Evolutionary conservation across 2,329 filamentous ascomycete genomes (phyloP), one percentile per base, ranked within the genome.

Genomic region (Tolypocladium amazonense): DNA sequence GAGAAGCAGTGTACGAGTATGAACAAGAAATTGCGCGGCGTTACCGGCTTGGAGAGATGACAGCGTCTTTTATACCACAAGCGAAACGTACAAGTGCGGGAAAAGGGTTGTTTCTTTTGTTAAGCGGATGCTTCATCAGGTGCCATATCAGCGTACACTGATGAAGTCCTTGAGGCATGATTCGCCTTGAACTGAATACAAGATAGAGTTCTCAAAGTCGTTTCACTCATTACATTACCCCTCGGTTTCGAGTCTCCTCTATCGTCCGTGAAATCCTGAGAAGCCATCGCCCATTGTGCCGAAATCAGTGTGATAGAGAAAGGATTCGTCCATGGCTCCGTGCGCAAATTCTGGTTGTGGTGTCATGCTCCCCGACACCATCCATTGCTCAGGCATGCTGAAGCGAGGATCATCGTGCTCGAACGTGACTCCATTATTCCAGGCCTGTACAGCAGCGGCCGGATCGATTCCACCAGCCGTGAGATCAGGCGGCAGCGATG

Each of bases 351-450:
- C 69, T 2, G 61, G 59, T 50, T 70, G 69, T 0, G 70, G 63
- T 4, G 68, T 67, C 62, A 70, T 25, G 2, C 62, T 61, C 1
- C 64, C 61, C 1, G 60, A 5, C 0, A 61, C 53, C 38, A 68
- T 54, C 30, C 71, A 65, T n/a, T 70, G 70, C 1, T 67, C 65
- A 0, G 63, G 14, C 27, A 67, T 59, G 15, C 56, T 60, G 41
- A 70, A 64, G 1, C 66, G 59, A 4, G 59, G 57, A 9, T 65
- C 61, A 11, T 64, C 62, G 9, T 65, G 60, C 7, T 65, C 63
- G 56, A 67, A 71, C 1, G 67, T 27, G 2, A 72, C 64, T 4
- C 63, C 58, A 23, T 69, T 68, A 27, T 66, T 72, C 71, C 70
- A 72, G 1, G 67, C 68, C 23, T 71, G 65, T 1, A 72, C 71